A percentile compares a stretch with the other conserved stretches of the same genome.
These are phyloP conservation scores for Amanita fuliginea DNA, from an alignment of 768 basidiomycete species.

Conservation along the genomic window DNA sequence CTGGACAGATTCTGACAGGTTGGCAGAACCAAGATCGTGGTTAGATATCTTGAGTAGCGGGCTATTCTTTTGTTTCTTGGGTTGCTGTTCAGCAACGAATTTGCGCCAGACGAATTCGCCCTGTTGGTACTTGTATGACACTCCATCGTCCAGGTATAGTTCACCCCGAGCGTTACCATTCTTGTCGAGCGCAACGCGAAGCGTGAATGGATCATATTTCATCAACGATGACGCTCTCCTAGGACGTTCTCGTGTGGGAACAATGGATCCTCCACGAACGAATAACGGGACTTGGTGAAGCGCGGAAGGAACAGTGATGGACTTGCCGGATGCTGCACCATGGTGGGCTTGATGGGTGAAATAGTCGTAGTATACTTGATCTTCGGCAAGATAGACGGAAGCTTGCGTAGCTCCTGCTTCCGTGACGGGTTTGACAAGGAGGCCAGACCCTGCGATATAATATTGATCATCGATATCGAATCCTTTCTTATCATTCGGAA, in stretches of 20 bases:
- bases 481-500: slow-evolving; percentile 81
- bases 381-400: slow-evolving; percentile 77
- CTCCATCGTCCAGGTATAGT: slow-evolving; percentile 93
- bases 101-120: slow-evolving; percentile 82
- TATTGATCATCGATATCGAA: slow-evolving; percentile 92
- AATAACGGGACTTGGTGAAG: slow-evolving; percentile 77
- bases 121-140: slow-evolving; percentile 58
- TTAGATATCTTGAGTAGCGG: slow-evolving; percentile 35
- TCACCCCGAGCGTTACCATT: slow-evolving; percentile 56
- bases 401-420: slow-evolving; percentile 57
- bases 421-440: slow-evolving; percentile 88
- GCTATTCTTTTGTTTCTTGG: slow-evolving; percentile 21
- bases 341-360: slow-evolving; percentile 62
- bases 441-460: slow-evolving; percentile 78
- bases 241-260: slow-evolving; percentile 80
- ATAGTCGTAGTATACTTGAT: slow-evolving; percentile 94
- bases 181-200: slow-evolving; percentile 70
- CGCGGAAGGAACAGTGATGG: slow-evolving; percentile 68
- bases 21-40: slow-evolving; percentile 37
- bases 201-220: slow-evolving; percentile 88
- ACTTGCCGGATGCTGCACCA: slow-evolving; percentile 51
- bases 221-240: slow-evolving; percentile 79
- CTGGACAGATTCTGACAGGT: slow-evolving; percentile 37
- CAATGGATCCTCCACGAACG: slow-evolving; percentile 83
- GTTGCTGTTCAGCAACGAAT: slow-evolving; percentile 46